Conservation (phyloP, 2,329 filamentous ascomycete species). For the Ceratocystis lukuohia region DNA sequence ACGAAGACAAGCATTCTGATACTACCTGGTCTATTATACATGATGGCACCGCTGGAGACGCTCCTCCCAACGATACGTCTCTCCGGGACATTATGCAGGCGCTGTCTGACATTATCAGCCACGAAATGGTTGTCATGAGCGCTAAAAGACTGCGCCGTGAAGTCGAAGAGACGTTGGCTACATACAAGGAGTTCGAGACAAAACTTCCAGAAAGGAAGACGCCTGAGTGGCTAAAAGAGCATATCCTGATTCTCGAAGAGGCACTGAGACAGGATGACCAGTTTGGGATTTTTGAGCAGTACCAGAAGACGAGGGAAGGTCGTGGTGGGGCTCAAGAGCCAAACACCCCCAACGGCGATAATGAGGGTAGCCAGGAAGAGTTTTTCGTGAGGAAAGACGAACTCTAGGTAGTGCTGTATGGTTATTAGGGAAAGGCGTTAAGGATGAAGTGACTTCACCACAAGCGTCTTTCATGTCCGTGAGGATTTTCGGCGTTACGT, state of each 20-base stretch:
- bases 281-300: conserved; percentile 4
- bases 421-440: not conserved
- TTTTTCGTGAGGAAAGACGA: conserved; percentile 38
- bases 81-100: conserved; percentile 23
- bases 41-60: not conserved
- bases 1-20: not conserved
- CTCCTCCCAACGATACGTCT: not conserved
- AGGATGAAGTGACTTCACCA: not conserved
- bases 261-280: conserved; percentile 45
- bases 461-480: not conserved
- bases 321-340: not conserved
- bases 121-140: conserved; percentile 55
- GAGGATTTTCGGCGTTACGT: not conserved
- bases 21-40: not conserved
- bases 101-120: conserved; percentile 46
- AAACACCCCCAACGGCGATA: conserved; percentile 8
- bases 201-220: conserved; percentile 19
- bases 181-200: conserved; percentile 24
- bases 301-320: not conserved
- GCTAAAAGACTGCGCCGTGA: conserved; percentile 4
- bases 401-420: conserved; percentile 27
- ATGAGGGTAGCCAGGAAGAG: conserved; percentile 36
- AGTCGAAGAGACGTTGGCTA: conserved; percentile 10
- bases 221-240: conserved; percentile 18
- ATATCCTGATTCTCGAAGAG: conserved; percentile 36